Evolutionary conservation across 2,329 filamentous ascomycete genomes (phyloP), one percentile per base, ranked within the genome.

Genomic region (Chrysoporthe austroafricana): DNA sequence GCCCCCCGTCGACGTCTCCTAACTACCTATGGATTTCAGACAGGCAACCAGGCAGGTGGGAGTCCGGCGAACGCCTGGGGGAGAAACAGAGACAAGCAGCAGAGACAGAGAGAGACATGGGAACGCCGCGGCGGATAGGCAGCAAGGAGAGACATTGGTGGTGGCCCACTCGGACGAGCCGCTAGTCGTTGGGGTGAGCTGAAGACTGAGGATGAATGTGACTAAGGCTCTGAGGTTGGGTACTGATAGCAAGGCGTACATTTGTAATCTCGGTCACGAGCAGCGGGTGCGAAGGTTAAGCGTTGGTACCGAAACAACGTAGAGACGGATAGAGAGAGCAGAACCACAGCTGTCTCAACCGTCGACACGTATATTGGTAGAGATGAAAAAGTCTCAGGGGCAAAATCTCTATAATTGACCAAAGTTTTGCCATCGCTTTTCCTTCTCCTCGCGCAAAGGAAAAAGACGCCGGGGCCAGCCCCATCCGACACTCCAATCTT

Each of bases 51-150:
- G 50, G 11, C 21, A 54, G 4, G 62, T 62, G 58, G 61, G 61
- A 48, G 43, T 43, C 67, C 58, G 65, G 65, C 57, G 64, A 67
- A 62, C 64, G 67, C 64, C 62, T 64, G 54, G 64, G 61, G 62
- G 52, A 66, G 58, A 68, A 42, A 66, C 66, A 68, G 48, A 54
- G 39, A 43, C 34, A 56, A 26, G 48, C 46, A 44, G 48, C 18
- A 42, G 46, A 26, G 36, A 9, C n/a, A 54, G 36, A 39, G 4
- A 9, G 36, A 21, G 46, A 48, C 14, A 32, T 11, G 14, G 14
- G 21, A n/a, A n/a, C 44, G 16, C 44, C 44, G 48, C 14, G 21
- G 32, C 26, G 26, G 26, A 32, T 32, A 34, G 11, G 8, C n/a
- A 42, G 66, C 39, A 34, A 18, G 21, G 11, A 46, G 48, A 62